Percentiles rank a stretch among this genome's conserved stretches.
Conservation (phyloP, 768 basidiomycete species). For the Suillus paluster region DNA sequence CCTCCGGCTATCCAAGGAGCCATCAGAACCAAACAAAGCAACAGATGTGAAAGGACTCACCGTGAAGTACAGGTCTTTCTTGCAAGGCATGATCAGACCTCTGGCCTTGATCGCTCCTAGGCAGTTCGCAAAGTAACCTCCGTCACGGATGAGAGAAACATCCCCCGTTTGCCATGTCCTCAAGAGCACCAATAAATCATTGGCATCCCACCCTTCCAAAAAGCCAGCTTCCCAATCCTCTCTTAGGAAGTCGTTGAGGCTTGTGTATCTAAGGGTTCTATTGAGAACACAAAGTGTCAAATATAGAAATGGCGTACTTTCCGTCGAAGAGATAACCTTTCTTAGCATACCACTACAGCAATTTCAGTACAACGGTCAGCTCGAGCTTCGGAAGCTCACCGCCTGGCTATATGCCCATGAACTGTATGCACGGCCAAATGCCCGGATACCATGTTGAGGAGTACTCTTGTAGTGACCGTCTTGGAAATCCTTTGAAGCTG, state of each 20-base stretch:
- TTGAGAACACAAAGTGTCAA: constrained; percentile 2
- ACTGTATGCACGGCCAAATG: constrained; percentile 58
- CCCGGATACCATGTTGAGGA: constrained; percentile 55
- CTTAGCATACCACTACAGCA: constrained; percentile 56
- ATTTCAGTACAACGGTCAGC: not conserved
- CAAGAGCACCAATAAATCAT: constrained; percentile 53
- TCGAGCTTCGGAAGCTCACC: constrained; percentile 32
- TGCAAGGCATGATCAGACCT: constrained; percentile 61
- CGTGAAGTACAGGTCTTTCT: constrained; percentile 63
- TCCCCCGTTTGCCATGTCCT: constrained; percentile 55
- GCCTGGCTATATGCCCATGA: constrained; percentile 65
- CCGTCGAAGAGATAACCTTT: constrained; percentile 48
- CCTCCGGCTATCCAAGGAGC: constrained; percentile 51
- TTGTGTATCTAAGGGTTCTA: constrained; percentile 41
- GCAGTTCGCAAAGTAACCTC: constrained; percentile 44
- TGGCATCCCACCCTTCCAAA: constrained; percentile 54
- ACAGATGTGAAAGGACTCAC: constrained; percentile 29
- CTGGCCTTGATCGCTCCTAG: constrained; percentile 51
- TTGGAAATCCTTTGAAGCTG: constrained; percentile 57
- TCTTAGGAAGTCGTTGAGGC: constrained; percentile 52
- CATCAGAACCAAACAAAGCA: not conserved
- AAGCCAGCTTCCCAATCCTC: constrained; percentile 55
- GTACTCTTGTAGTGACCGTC: constrained; percentile 52
- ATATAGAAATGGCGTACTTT: constrained; percentile 30
- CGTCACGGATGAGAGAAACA: constrained; percentile 47